Percentiles rank a stretch among this genome's conserved stretches.
These are phyloP conservation scores for Bocquillonia castaneifolia DNA, from an alignment of 441 rosid genomes.

Conservation along the genomic window DNA sequence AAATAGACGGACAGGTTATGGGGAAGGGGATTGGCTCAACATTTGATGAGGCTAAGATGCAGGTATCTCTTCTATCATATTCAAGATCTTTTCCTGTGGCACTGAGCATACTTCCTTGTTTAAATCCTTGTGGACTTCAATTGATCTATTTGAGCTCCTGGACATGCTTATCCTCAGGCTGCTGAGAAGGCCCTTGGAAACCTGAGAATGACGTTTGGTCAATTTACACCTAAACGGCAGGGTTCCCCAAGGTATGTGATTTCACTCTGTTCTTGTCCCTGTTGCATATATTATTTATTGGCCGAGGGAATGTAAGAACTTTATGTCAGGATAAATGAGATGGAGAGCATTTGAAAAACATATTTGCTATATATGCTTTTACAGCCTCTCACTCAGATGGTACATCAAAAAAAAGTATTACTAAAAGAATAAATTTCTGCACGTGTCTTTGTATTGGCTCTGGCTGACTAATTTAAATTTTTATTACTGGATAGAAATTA, in stretches of 20 bases:
- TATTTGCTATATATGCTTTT: neutral
- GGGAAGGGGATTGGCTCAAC: conserved; percentile 84
- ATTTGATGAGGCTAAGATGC: conserved; percentile 94
- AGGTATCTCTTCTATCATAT: conserved; percentile 39
- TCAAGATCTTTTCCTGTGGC: conserved; percentile 10
- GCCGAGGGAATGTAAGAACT: neutral
- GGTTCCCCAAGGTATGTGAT: conserved; percentile 71
- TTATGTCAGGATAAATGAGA: neutral
- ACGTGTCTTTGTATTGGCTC: too few relatives aligned
- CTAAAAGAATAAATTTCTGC: too few relatives aligned
- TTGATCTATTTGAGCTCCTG: conserved; percentile 18
- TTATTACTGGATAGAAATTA: neutral
- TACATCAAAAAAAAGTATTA: too few relatives aligned
- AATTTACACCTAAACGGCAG: conserved; percentile 57
- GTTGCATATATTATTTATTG: neutral
- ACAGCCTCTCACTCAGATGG: neutral
- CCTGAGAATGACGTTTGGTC: conserved; percentile 64
- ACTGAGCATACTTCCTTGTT: neutral
- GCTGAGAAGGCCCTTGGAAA: conserved; percentile 86
- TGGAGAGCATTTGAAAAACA: neutral
- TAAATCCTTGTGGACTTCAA: neutral
- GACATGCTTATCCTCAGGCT: conserved; percentile 47
- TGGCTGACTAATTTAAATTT: neutral
- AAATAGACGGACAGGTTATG: conserved; percentile 81
- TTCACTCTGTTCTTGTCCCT: conserved; percentile 1